Evolutionary conservation across 2,329 filamentous ascomycete species (phyloP).

Genomic region (Diaporthe sp.): DNA sequence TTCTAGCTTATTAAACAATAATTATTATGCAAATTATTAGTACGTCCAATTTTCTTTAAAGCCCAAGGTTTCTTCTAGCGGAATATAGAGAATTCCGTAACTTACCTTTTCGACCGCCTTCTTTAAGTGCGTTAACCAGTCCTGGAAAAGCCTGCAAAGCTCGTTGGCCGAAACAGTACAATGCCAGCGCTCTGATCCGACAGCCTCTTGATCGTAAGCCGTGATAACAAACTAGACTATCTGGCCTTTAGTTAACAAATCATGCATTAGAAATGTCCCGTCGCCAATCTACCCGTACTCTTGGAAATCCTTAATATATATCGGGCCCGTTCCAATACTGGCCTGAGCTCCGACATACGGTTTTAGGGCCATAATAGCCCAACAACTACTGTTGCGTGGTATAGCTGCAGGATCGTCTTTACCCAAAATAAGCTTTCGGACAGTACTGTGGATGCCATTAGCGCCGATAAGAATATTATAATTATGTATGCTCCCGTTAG

Average conservation of each 20-base stretch:
- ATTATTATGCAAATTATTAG: too few relatives aligned
- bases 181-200: too few relatives aligned
- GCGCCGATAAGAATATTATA: constrained; percentile 51
- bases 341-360: constrained; percentile 38
- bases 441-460: constrained; percentile 52
- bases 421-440: constrained; percentile 48
- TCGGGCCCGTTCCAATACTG: too few relatives aligned
- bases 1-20: constrained; percentile 40
- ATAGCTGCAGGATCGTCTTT: constrained; percentile 38
- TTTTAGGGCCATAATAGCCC: constrained; percentile 39
- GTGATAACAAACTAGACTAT: too few relatives aligned
- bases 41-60: too few relatives aligned
- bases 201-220: too few relatives aligned
- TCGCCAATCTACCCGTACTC: constrained; percentile 40
- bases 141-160: constrained; percentile 36
- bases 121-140: constrained; percentile 38
- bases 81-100: too few relatives aligned
- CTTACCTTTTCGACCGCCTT: too few relatives aligned
- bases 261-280: constrained; percentile 34
- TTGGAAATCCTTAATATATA: constrained; percentile 38
- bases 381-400: constrained; percentile 38
- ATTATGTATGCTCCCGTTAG: constrained; percentile 38
- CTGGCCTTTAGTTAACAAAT: constrained; percentile 32
- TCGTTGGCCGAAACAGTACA: constrained; percentile 36
- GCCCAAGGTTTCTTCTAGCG: too few relatives aligned